A percentile compares a stretch with the other conserved stretches of the same genome.
These are phyloP conservation scores for Crepidotus variabilis DNA, from an alignment of 768 basidiomycete species.

Conservation along the genomic window DNA sequence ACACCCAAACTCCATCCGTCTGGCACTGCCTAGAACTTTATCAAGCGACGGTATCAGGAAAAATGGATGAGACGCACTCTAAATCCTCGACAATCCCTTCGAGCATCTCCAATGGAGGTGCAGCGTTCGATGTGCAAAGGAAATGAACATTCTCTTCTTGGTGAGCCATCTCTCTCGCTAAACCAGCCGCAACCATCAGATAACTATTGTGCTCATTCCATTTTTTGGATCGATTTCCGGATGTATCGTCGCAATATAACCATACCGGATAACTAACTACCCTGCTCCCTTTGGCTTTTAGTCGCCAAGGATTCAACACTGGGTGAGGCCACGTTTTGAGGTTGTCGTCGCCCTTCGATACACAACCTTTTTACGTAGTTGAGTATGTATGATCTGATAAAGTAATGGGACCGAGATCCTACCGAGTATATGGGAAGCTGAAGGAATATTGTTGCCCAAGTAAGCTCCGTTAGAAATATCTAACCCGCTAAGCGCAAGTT, in stretches of 20 bases:
- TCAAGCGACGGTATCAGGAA: neutral
- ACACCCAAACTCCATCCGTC: constrained; percentile 32
- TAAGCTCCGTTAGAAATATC: neutral
- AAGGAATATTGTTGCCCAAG: neutral
- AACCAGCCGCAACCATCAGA: constrained; percentile 32
- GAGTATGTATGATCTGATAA: neutral
- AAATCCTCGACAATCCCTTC: constrained; percentile 31
- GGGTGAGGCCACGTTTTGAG: neutral
- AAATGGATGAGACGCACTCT: constrained; percentile 21
- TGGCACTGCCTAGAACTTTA: constrained; percentile 19
- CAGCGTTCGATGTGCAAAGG: constrained; percentile 36
- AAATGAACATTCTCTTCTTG: constrained; percentile 38
- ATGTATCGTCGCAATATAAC: constrained; percentile 43
- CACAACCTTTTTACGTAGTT: neutral
- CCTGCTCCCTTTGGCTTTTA: neutral
- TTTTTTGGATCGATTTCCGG: constrained; percentile 42
- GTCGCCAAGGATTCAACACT: neutral
- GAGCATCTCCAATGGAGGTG: constrained; percentile 39
- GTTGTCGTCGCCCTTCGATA: neutral
- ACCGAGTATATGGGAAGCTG: neutral
- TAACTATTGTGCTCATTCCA: constrained; percentile 44
- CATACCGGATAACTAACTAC: constrained; percentile 13
- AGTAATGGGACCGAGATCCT: neutral
- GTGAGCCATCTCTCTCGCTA: too few relatives aligned
- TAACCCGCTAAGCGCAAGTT: neutral